Evolutionary conservation across 2,329 filamentous ascomycete species (phyloP), one percentile per base, ranked within the genome.

Genomic region (Diaporthe sp.): DNA sequence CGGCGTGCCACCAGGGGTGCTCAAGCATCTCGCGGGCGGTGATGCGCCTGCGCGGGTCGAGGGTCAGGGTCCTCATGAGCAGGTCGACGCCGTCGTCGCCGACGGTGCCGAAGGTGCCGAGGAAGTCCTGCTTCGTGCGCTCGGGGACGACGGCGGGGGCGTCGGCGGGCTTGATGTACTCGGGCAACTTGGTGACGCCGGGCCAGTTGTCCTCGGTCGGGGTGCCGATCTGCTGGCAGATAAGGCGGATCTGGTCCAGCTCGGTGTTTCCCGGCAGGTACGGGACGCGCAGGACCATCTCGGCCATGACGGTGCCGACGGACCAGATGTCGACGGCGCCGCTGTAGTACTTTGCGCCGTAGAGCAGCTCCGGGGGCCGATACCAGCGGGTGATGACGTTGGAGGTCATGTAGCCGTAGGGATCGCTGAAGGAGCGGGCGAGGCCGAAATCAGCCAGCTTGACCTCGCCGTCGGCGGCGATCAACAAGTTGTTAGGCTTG

Each of bases 301-400:
- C 97, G 42, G 96, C 96, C 80, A 99, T 97, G 15, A 99, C 95
- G 82, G 95, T 92, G 67, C 95, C 97, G 74, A 98, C 94, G 65
- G 94, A 96, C 96, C 97, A 99, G 76, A 99, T 89, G 83, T 99
- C 97, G 28, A 98, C 97, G 9, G 93, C 94, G 34, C 95, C 95
- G 58, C 92, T 93, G 86, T 99, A 99, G 85, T 97, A 94, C 75
- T 92, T 91, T 3, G 95, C 95, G 75, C 96, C 95, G 82, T 96
- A 98, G 78, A 98, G 92, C 31, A 99, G 90, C 87, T 99, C 97
- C 0, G 96, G 96, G 0, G 97, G 96, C 1, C 96, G 91, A 87
- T 98, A 99, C 95, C 97, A 99, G 78, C 95, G 92, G 25, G 97
- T 99, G 83, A 99, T 98, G 78, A 98, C 96, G 81, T 97, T 95